Percentiles rank a stretch among this genome's conserved stretches.
Conservation (phyloP, 208 protist species). For the Acanthamoeba royreba region DNA sequence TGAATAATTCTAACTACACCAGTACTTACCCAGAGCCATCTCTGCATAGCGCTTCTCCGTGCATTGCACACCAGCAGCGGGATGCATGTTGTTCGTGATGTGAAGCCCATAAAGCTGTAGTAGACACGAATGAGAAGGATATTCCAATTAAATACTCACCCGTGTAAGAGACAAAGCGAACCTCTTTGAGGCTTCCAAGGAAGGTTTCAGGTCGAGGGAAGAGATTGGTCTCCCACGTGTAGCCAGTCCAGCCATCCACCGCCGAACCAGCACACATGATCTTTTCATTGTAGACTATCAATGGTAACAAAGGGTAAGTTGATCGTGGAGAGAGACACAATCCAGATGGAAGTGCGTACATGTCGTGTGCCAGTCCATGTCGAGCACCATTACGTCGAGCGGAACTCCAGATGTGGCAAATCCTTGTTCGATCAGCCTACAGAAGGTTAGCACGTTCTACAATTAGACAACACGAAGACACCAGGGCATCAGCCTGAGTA, state of each 20-base stretch:
- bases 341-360: neutral
- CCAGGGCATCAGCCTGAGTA: no score
- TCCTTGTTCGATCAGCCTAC: neutral
- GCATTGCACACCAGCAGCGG: neutral
- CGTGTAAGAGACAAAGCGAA: no score
- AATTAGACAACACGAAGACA: no score
- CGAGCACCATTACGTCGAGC: neutral
- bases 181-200: neutral
- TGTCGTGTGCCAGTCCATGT: slow-evolving; percentile 28
- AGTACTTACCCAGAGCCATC: neutral
- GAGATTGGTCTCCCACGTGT: slow-evolving; percentile 3
- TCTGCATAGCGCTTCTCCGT: neutral
- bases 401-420: neutral
- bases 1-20: no score
- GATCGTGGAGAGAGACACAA: neutral
- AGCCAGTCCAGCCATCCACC: neutral
- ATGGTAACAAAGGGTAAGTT: neutral
- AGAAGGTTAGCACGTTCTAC: no score
- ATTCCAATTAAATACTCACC: no score
- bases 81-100: slow-evolving; percentile 20
- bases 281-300: neutral
- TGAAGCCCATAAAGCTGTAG: neutral
- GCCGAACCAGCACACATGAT: neutral
- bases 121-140: neutral
- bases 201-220: neutral